Conservation (phyloP, 2,329 filamentous ascomycete species). For the Fusarium transvaalense region DNA sequence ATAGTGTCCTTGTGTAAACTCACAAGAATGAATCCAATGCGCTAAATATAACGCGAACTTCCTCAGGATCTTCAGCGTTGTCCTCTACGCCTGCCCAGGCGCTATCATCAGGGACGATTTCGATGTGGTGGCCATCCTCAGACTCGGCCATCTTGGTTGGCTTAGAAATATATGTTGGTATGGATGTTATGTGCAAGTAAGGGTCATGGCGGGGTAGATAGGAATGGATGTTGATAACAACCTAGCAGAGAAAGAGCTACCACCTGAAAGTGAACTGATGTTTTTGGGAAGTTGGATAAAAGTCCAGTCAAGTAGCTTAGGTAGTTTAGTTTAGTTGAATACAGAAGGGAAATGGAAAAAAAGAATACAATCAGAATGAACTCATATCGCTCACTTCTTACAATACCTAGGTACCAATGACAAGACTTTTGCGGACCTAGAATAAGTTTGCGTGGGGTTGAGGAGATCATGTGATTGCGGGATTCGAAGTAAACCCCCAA, state of each 20-base stretch:
- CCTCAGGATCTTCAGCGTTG: slow-evolving; percentile 79
- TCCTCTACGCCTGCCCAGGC: slow-evolving; percentile 74
- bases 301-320: too few species aligned
- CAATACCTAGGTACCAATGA: slow-evolving; percentile 9
- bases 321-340: too few species aligned
- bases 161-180: slow-evolving; percentile 20
- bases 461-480: slow-evolving; percentile 40
- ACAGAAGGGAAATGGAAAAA: too few species aligned
- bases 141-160: slow-evolving; percentile 33
- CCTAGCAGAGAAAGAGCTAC: not conserved
- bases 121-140: slow-evolving; percentile 38
- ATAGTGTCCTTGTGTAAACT: slow-evolving; percentile 31
- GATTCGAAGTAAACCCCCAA: slow-evolving; percentile 1
- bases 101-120: slow-evolving; percentile 52
- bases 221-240: not conserved
- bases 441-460: slow-evolving; percentile 33
- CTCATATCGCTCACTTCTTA: slow-evolving; percentile 20
- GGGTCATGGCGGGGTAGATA: slow-evolving; percentile 32
- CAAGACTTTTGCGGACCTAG: slow-evolving; percentile 29
- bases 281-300: not conserved
- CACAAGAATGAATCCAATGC: slow-evolving; percentile 84
- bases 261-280: not conserved
- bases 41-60: slow-evolving; percentile 81
- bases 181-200: slow-evolving; percentile 22
- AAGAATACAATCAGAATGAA: slow-evolving; percentile 2